Conservation (phyloP, 164 flowering plant species). For the Kingdonia uniflora region DNA sequence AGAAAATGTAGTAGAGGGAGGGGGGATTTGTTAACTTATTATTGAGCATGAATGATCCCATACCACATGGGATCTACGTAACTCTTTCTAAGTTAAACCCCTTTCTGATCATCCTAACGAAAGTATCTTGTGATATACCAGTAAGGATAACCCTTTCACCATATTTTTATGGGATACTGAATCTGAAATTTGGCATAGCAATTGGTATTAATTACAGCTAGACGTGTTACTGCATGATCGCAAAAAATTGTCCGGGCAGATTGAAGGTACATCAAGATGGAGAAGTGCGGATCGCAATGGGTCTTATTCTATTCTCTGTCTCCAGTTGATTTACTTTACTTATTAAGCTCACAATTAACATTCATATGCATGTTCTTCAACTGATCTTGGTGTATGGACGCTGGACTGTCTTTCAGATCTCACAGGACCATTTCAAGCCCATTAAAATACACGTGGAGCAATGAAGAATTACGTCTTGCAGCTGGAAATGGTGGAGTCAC, state of each 20-base stretch:
- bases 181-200: background rate
- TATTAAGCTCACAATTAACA: background rate
- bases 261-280: slow-evolving; percentile 15
- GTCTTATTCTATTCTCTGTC: slow-evolving; percentile 8
- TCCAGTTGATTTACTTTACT: slow-evolving; percentile 19
- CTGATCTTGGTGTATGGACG: slow-evolving; percentile 4
- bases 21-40: no score
- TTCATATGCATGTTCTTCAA: background rate
- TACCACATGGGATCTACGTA: no score
- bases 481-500: slow-evolving; percentile 38
- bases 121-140: background rate
- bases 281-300: slow-evolving; percentile 6
- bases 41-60: no score
- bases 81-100: background rate
- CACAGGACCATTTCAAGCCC: slow-evolving; percentile 18
- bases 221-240: slow-evolving; percentile 53
- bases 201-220: slow-evolving; percentile 36
- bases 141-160: no score
- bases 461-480: slow-evolving; percentile 56
- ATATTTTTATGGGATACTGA: background rate
- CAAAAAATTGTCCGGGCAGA: slow-evolving; percentile 52
- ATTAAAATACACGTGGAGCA: slow-evolving; percentile 37
- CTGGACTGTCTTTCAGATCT: slow-evolving; percentile 3
- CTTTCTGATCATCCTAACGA: background rate
- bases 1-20: no score